Evolutionary conservation across 2,329 filamentous ascomycete species (phyloP).

Genomic region (Neofusicoccum parvum): DNA sequence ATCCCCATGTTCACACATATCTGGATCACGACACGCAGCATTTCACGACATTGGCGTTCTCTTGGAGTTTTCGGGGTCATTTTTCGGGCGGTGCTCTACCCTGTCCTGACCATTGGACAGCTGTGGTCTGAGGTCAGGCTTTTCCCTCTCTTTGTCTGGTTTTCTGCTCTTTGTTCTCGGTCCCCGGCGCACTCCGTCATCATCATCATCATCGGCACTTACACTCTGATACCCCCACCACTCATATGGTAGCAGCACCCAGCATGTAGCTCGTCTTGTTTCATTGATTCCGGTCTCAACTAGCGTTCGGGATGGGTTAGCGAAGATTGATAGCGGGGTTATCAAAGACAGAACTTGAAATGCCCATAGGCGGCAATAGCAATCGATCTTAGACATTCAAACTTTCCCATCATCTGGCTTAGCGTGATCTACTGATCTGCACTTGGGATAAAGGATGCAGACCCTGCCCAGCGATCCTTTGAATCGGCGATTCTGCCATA

Average conservation of each 20-base stretch:
- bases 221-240: slow-evolving; percentile 21
- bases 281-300: slow-evolving; percentile 17
- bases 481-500: not conserved
- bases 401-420: not conserved
- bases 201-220: slow-evolving; percentile 16
- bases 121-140: not conserved
- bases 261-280: slow-evolving; percentile 19
- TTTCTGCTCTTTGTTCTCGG: not conserved
- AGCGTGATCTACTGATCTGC: not conserved
- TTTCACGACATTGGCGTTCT: slow-evolving; percentile 20
- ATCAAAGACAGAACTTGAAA: slow-evolving; percentile 14
- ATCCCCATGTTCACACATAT: slow-evolving; percentile 16
- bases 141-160: slow-evolving; percentile 13
- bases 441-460: not conserved
- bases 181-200: slow-evolving; percentile 13
- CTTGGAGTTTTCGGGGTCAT: not conserved
- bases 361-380: slow-evolving; percentile 10
- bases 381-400: slow-evolving; percentile 12
- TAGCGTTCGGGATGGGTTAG: slow-evolving; percentile 18
- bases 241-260: slow-evolving; percentile 17
- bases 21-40: slow-evolving; percentile 19
- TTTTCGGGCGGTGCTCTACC: slow-evolving; percentile 3
- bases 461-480: not conserved
- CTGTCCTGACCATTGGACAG: not conserved
- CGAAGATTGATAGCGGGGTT: slow-evolving; percentile 10